Evolutionary conservation across 2,329 filamentous ascomycete genomes (phyloP), one percentile per base, ranked within the genome.

Genomic region (Rachicladosporium sp.): DNA sequence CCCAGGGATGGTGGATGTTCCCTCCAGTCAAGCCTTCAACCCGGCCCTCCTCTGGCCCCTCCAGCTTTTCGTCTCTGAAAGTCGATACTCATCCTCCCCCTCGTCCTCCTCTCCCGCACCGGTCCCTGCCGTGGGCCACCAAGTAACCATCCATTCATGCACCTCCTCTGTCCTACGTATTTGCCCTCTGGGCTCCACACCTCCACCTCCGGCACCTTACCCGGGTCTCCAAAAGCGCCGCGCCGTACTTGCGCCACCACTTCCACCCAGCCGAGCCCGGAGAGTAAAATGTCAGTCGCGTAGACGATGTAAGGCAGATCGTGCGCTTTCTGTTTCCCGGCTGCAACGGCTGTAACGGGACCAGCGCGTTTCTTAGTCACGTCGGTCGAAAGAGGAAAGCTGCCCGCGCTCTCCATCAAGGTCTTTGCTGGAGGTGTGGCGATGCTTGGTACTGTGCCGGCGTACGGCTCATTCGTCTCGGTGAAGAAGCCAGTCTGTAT

Each of bases 261-360:
- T 61, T 98, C 91, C 2, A 98, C 73, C 83, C 93, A 98, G 6
- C 91, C 91, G 19, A 87, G 80, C 2, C 91, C 87, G 58, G 96
- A 89, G 36, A 98, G 78, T 10, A 98, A 66, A 15, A 98, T 77
- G 55, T 98, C 93, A 0, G 80, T 73, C 6, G 81, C 77, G 44
- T 91, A 70, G 2, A 96, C 77, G 10, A 75, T 73, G 60, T 88
- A 98, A 0, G 87, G 85, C 4, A 96, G 66, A 10, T 69, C 65
- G 2, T 84, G 77, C 1, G 81, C 71, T 41, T 74, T 76, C 34
- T 80, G 66, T 31, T 71, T 77, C 33, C 71, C 71, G 2, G 75
- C 82, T 36, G 73, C 68, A 13, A 34, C 45, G 42, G 69, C 74
- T 3, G 81, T 84, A 31, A 88, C 61, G 0, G 82, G 80, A 0